Evolutionary conservation across 352 stramenopile species (phyloP).

Genomic region (Halophytophthora batemanensis): DNA sequence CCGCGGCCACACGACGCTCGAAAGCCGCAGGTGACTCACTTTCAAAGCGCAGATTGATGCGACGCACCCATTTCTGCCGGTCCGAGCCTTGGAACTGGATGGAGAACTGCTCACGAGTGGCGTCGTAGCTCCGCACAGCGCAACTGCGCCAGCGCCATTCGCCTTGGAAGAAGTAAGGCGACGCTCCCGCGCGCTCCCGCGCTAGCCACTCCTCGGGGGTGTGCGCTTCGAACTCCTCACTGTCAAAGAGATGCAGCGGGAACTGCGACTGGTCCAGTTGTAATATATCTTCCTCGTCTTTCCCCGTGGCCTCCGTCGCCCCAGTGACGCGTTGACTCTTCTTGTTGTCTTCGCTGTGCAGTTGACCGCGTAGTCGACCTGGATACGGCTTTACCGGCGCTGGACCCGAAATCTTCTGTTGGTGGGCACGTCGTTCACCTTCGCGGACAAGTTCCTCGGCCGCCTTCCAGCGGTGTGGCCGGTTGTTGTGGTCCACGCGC

Average conservation of each 20-base stretch:
- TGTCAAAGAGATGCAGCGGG: conserved; percentile 90
- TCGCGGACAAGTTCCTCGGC: conserved; percentile 58
- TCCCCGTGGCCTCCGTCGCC: neutral
- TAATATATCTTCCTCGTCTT: conserved; percentile 64
- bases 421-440: conserved; percentile 53
- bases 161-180: conserved; percentile 82
- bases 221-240: conserved; percentile 76
- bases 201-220: conserved; percentile 77
- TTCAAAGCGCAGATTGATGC: conserved; percentile 93
- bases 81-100: conserved; percentile 87
- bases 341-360: neutral
- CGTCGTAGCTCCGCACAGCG: conserved; percentile 61
- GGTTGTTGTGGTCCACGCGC: conserved; percentile 85
- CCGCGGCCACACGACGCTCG: conserved; percentile 68
- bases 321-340: neutral
- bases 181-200: conserved; percentile 37
- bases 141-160: conserved; percentile 85
- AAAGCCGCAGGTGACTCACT: conserved; percentile 69
- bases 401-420: conserved; percentile 48
- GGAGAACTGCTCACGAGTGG: conserved; percentile 61
- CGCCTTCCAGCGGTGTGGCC: conserved; percentile 84
- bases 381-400: conserved; percentile 60
- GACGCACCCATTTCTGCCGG: conserved; percentile 80
- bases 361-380: conserved; percentile 46
- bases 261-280: conserved; percentile 91